These are phyloP conservation scores for Lyophyllum decastes DNA, from an alignment of 768 basidiomycete genomes.

Conservation along the genomic window DNA sequence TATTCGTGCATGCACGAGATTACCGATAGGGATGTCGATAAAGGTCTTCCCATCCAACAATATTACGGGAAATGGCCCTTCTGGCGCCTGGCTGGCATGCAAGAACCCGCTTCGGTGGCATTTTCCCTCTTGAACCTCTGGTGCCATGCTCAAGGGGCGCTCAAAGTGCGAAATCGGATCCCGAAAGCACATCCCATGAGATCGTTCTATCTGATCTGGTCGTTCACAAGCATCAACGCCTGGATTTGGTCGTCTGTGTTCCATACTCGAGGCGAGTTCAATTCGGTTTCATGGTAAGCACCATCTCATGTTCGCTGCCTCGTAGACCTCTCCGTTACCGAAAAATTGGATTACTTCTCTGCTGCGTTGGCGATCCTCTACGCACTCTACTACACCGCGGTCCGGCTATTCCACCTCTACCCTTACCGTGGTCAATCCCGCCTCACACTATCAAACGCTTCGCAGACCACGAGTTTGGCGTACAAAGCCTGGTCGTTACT, in stretches of 20 bases:
- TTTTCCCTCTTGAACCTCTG: slow-evolving; percentile 89
- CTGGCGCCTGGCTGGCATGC: slow-evolving; percentile 83
- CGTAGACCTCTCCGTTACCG: slow-evolving; percentile 78
- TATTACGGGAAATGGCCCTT: slow-evolving; percentile 99
- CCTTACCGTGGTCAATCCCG: slow-evolving; percentile 50
- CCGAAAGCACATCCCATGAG: slow-evolving; percentile 68
- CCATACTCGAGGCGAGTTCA: slow-evolving; percentile 80
- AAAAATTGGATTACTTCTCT: slow-evolving; percentile 94
- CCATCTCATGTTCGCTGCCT: slow-evolving; percentile 1
- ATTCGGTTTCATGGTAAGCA: background rate
- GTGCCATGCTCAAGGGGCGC: slow-evolving; percentile 66
- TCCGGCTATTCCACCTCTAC: slow-evolving; percentile 81
- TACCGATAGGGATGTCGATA: slow-evolving; percentile 54
- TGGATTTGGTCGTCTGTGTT: slow-evolving; percentile 94
- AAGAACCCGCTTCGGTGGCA: slow-evolving; percentile 90
- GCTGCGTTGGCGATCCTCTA: slow-evolving; percentile 84
- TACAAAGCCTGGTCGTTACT: slow-evolving; percentile 46
- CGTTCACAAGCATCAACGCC: slow-evolving; percentile 76
- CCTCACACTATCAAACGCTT: slow-evolving; percentile 24
- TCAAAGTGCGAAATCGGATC: slow-evolving; percentile 46
- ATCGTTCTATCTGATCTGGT: slow-evolving; percentile 65
- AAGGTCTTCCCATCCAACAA: slow-evolving; percentile 58
- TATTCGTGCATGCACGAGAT: slow-evolving; percentile 87
- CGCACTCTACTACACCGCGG: slow-evolving; percentile 74
- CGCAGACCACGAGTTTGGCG: slow-evolving; percentile 15